Base-by-base conservation (phyloP, 1,284 basidiomycete species). In the Ustilago loliicola region DNA sequence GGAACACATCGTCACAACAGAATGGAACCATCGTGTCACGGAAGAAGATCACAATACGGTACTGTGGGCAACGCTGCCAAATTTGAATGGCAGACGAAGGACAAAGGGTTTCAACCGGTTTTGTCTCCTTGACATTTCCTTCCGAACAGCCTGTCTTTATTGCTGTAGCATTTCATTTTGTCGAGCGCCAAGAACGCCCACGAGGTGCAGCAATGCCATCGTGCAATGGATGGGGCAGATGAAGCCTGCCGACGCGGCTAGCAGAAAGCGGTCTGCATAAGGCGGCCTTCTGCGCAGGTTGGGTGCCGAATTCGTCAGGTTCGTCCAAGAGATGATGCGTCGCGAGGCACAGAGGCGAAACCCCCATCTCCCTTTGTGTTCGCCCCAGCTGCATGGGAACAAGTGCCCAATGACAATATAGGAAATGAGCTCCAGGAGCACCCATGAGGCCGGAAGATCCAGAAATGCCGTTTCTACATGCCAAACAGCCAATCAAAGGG, bases 361-460 rank as follows among this genome's bases (percentile, higher is more conserved):
- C 6, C n/a, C 42, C 21, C 42, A 21, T 36, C 34, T 15, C 9
- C 34, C 19, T 21, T n/a, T 21, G 38, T n/a, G 11, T 21, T 45
- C 48, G 27, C 25, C 11, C 13, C 15, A 13, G 15, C 27, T 50
- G 48, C 48, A 50, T 15, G 25, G 48, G 27, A 23, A 45, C 15
- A 50, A 27, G 27, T 17, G 48, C 25, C 27, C 48, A 50, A 30
- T 50, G 1, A 17, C 48, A 47, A 23, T 5, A 23, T n/a, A 47
- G 48, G n/a, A 50, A 50, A 50, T 50, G 48, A 50, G 48, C 25
- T 50, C 17, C 13, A 13, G 17, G 48, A 19, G 25, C 48, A 50
- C 25, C 48, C 23, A 27, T 50, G 48, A 17, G 48, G 23, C 8
- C 21, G 21, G 23, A 10, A 48, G 11, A 48, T 48, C 45, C 45